Evolutionary conservation across 1,284 basidiomycete genomes (phyloP).

Genomic region (Cryptococcus maquisensis): DNA sequence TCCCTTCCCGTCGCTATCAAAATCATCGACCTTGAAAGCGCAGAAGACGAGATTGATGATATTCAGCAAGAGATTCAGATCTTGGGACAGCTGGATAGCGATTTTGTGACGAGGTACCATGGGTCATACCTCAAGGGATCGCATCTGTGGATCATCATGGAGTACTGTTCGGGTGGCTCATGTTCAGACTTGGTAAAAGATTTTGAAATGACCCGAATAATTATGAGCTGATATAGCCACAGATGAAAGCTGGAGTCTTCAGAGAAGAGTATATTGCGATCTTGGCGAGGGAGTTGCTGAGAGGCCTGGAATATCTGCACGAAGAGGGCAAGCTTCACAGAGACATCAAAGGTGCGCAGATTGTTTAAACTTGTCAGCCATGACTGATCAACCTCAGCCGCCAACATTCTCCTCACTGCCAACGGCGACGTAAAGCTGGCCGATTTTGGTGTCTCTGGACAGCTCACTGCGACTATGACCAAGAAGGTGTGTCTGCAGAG

Average conservation of each 20-base stretch:
- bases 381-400: constrained; percentile 13
- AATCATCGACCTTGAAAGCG: constrained; percentile 97
- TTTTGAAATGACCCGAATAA: not conserved
- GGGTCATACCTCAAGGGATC: constrained; percentile 93
- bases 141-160: constrained; percentile 99
- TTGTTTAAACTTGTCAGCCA: not conserved
- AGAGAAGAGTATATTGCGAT: constrained; percentile 98
- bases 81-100: constrained; percentile 92
- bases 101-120: constrained; percentile 96
- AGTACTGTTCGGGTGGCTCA: constrained; percentile 64
- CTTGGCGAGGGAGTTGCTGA: constrained; percentile 84
- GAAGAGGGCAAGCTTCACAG: constrained; percentile 94
- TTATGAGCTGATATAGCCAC: not conserved
- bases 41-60: constrained; percentile 99
- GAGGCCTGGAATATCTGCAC: constrained; percentile 88
- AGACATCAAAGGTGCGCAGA: constrained; percentile 86
- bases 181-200: constrained; percentile 53
- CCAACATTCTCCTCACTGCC: constrained; percentile 75
- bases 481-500: constrained; percentile 61
- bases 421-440: constrained; percentile 95
- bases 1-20: constrained; percentile 94
- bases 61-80: constrained; percentile 99
- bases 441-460: constrained; percentile 98
- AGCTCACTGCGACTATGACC: constrained; percentile 91
- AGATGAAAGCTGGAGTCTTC: constrained; percentile 98